Evolutionary conservation across 805 yeast species (phyloP).

Genomic region (Candida awuae): DNA sequence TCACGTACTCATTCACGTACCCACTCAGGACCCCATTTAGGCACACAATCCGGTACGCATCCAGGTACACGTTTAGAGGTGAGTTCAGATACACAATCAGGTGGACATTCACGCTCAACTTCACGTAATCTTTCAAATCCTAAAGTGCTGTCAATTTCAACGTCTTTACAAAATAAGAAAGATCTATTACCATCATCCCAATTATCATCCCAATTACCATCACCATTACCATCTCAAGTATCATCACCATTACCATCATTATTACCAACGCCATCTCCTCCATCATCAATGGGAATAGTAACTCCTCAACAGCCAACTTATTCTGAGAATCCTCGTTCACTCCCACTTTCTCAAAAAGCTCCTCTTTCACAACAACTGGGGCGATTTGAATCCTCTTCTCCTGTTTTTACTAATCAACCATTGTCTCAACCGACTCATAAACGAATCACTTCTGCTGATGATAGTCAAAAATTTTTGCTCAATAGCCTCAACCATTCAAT

Average conservation of each 20-base stretch:
- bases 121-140: constrained; percentile 3
- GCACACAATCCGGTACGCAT: too few species aligned
- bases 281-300: too few species aligned
- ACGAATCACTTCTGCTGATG: constrained; percentile 2
- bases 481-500: constrained; percentile 24
- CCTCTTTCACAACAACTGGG: not conserved
- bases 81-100: not conserved
- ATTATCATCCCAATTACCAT: not conserved
- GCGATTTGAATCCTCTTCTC: not conserved
- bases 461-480: constrained; percentile 22
- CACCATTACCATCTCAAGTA: not conserved
- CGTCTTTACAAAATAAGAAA: constrained; percentile 6
- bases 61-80: not conserved
- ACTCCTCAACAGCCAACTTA: not conserved
- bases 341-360: not conserved
- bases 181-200: not conserved
- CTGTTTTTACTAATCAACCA: not conserved
- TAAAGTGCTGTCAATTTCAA: constrained; percentile 6
- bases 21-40: too few species aligned
- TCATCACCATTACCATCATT: not conserved
- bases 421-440: not conserved
- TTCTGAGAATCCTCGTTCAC: not conserved
- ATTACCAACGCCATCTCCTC: not conserved
- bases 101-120: not conserved
- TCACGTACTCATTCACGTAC: not conserved